phyloP scores from a whole-genome alignment of 805 yeast species.

The Wickerhamomyces bovis region DNA sequence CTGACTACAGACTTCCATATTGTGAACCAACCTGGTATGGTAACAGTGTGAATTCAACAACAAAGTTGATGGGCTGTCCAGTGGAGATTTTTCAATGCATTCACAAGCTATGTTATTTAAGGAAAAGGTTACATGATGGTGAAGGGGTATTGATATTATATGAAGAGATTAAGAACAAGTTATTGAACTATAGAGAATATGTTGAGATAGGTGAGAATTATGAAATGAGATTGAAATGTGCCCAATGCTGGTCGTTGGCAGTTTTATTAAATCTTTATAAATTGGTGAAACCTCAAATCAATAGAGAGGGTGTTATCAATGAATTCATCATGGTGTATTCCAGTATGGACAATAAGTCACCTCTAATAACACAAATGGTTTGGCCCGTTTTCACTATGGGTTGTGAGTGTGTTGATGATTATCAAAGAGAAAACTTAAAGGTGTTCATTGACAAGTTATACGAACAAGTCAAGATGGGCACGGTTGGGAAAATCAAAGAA shows the following conservation, averaged over 20 bases:
- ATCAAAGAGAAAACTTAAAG: constrained; percentile 27
- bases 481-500: constrained; percentile 36
- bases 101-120: constrained; percentile 36
- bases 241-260: constrained; percentile 51
- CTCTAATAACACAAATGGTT: constrained; percentile 54
- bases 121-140: constrained; percentile 23
- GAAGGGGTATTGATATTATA: constrained; percentile 17
- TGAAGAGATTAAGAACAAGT: constrained; percentile 28
- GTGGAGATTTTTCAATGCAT: constrained; percentile 48
- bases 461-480: constrained; percentile 48
- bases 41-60: constrained; percentile 38
- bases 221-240: constrained; percentile 39
- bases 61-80: constrained; percentile 55
- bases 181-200: constrained; percentile 43
- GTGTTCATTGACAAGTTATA: constrained; percentile 37
- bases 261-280: constrained; percentile 28
- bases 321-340: constrained; percentile 46
- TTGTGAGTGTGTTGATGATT: constrained; percentile 33
- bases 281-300: constrained; percentile 27
- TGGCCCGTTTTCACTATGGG: constrained; percentile 54
- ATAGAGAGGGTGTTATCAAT: constrained; percentile 24
- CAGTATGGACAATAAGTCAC: constrained; percentile 39
- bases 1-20: constrained; percentile 50
- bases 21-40: constrained; percentile 53
- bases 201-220: constrained; percentile 31